Percentiles rank a stretch among this genome's conserved stretches.
phyloP scores from a whole-genome alignment of 345 rosid genomes.

The Salix exigua region DNA sequence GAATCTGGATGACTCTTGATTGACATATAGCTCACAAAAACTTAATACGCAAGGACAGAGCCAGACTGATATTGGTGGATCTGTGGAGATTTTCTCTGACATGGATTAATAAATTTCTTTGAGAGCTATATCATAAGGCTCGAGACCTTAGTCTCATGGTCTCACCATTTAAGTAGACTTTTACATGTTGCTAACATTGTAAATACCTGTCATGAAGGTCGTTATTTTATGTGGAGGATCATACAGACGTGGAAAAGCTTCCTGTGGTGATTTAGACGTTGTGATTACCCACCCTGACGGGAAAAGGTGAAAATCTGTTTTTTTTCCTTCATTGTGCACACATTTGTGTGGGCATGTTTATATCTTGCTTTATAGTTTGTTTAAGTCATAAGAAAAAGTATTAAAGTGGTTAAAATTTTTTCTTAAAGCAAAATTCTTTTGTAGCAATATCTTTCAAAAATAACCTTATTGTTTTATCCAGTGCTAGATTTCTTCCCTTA shows the following conservation, averaged over 20 bases:
- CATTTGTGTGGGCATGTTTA: not conserved
- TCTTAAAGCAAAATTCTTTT: too few species aligned
- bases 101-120: not conserved
- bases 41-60: not conserved
- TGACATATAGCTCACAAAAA: not conserved
- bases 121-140: not conserved
- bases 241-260: slow-evolving; percentile 90
- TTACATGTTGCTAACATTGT: not conserved
- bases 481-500: too few species aligned
- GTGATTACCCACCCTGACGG: slow-evolving; percentile 87
- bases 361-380: not conserved
- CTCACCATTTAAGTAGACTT: slow-evolving; percentile 8
- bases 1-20: not conserved
- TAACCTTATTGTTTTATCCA: too few species aligned
- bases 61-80: not conserved
- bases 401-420: too few species aligned
- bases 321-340: not conserved
- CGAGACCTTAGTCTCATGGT: not conserved
- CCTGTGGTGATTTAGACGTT: slow-evolving; percentile 89
- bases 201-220: slow-evolving; percentile 44
- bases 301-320: slow-evolving; percentile 46
- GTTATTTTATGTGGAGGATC: slow-evolving; percentile 86
- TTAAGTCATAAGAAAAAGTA: too few species aligned
- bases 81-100: not conserved
- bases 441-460: too few species aligned